Evolutionary conservation across 352 stramenopile species (phyloP), one percentile per base, ranked within the genome.

Genomic region (Pythium biforme): DNA sequence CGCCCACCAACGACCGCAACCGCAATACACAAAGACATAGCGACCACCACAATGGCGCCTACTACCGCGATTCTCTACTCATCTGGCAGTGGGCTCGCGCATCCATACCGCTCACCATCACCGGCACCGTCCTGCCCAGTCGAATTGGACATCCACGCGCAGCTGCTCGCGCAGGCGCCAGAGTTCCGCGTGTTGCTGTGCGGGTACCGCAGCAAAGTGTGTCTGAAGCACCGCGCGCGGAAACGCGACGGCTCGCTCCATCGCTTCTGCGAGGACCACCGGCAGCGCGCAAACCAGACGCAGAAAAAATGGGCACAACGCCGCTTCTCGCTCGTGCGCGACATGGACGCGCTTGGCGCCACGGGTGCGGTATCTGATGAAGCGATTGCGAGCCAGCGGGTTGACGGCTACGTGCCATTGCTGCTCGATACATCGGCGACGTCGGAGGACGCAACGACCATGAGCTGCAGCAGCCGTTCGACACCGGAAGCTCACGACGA

Each of bases 231-330:
- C 3, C 68, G 68, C 26, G 62, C 60, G 17, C 26, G 61, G 27
- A 74, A 74, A 33, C 55, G 53, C 22, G 62, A 74, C 33, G 68
- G 62, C 3, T 53, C 39, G 34, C 59, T 70, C 19, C 68, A 74
- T 29, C 51, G 50, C 26, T 55, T 74, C 11, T 71, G 68, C 52
- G 66, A 74, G 31, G 33, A 59, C 33, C 68, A 74, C 41, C 62
- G 68, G 2, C 31, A 46, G n/a, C 65, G 59, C 26, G 68, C 68
- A 19, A 74, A 74, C 39, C 17, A 50, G 10, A 68, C 48, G 14
- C 68, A 74, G 48, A 52, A 41, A 34, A 43, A 47, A 33, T 64
- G 59, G 52, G 45, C 23, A 15, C 34, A 41, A 11, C 34, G 34
- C 34, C 34, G 34, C 34, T 41, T 19, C 34, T 17, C 34, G 34